These are phyloP conservation scores for Paramecium biaurelia DNA, from an alignment of 73 alveolate species.

Conservation along the genomic window DNA sequence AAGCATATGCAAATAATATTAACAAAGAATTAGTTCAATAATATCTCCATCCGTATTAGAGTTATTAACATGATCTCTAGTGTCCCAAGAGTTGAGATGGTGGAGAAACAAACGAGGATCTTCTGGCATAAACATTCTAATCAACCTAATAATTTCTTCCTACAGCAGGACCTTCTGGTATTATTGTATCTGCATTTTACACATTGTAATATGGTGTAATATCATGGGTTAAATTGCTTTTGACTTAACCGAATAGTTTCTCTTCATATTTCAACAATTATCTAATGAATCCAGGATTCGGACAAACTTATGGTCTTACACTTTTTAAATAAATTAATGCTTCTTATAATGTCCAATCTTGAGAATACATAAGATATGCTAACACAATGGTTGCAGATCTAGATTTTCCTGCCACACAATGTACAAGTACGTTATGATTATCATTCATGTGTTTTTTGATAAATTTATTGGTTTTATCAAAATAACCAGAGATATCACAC, in stretches of 20 bases:
- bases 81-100: background rate
- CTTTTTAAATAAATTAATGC: conserved; percentile 14
- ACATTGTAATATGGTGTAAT: conserved; percentile 22
- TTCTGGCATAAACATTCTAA: background rate
- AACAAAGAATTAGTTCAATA: background rate
- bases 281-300: conserved; percentile 44
- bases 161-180: conserved; percentile 21
- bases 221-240: background rate
- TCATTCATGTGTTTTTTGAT: background rate
- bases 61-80: background rate
- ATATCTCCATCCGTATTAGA: conserved; percentile 7
- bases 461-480: background rate
- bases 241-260: background rate
- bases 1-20: background rate
- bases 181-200: conserved; percentile 7
- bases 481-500: background rate
- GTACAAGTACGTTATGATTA: conserved; percentile 58
- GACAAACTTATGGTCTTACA: background rate
- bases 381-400: conserved; percentile 77
- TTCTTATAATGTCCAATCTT: conserved; percentile 41
- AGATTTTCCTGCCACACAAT: conserved; percentile 81
- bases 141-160: background rate
- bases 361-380: conserved; percentile 69
- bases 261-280: conserved; percentile 18
- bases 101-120: background rate